These are phyloP conservation scores for Tylopilus sp. DNA, from an alignment of 768 basidiomycete species.

Conservation along the genomic window DNA sequence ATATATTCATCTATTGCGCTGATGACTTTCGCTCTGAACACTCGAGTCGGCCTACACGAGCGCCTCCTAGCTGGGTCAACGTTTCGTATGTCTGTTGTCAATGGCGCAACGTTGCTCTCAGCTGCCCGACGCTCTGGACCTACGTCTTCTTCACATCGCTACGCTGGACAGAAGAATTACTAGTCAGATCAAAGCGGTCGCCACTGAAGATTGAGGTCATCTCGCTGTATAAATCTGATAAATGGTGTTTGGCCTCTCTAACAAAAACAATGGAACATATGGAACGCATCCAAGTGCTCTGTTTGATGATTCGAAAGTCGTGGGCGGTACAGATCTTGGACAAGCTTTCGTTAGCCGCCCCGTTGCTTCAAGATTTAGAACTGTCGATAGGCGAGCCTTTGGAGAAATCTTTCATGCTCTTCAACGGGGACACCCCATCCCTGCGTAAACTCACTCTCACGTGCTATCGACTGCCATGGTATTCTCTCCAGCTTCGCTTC, in stretches of 20 bases:
- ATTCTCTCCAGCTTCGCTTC: slow-evolving; percentile 3
- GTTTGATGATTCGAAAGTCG: no score
- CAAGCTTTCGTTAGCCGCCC: background rate
- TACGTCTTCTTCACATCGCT: background rate
- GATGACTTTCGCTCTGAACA: no score
- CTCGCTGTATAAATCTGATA: background rate
- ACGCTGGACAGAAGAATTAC: background rate
- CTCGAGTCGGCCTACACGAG: no score
- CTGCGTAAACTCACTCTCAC: background rate
- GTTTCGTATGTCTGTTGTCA: background rate
- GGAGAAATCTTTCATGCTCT: background rate
- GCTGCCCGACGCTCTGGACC: background rate
- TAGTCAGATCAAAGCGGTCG: background rate
- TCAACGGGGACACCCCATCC: background rate
- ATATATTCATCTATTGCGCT: no score
- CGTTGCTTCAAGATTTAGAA: background rate
- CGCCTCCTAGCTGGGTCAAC: background rate
- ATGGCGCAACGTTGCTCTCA: background rate
- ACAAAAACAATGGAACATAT: background rate
- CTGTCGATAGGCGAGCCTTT: background rate
- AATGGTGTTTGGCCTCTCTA: background rate
- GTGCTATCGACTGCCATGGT: background rate
- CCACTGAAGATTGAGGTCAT: background rate
- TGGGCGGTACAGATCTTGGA: no score
- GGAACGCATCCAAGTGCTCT: background rate